Evolutionary conservation across 2,329 filamentous ascomycete species (phyloP).

Genomic region (Colletotrichum australisinense): DNA sequence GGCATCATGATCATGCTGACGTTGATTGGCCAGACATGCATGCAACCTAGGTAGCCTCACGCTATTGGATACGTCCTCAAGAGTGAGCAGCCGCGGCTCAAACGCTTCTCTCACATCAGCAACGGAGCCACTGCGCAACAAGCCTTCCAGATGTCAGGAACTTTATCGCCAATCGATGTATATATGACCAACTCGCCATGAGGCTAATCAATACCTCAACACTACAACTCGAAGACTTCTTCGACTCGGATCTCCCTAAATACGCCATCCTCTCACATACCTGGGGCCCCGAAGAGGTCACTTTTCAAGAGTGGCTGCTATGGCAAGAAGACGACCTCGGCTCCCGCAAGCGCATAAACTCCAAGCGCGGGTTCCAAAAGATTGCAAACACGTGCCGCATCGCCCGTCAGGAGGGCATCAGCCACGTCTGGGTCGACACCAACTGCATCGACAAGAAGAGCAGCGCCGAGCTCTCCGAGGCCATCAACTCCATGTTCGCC

Average conservation of each 20-base stretch:
- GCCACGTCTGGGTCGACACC: constrained; percentile 33
- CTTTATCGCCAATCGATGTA: no score
- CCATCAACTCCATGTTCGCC: constrained; percentile 33
- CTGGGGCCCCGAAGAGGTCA: constrained; percentile 43
- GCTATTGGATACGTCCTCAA: background rate
- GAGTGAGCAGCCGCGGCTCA: background rate
- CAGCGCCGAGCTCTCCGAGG: constrained; percentile 26
- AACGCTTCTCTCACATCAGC: background rate
- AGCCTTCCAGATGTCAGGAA: no score
- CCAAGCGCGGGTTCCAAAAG: constrained; percentile 38
- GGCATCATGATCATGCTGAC: background rate
- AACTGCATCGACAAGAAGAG: constrained; percentile 36
- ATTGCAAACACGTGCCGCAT: constrained; percentile 36
- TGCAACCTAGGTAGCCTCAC: background rate
- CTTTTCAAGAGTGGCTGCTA: constrained; percentile 36
- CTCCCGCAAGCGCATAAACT: background rate
- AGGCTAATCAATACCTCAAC: constrained; percentile 11
- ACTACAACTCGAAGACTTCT: background rate
- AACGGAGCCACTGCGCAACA: background rate
- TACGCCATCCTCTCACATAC: constrained; percentile 48
- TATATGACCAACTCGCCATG: background rate
- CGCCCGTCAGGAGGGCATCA: constrained; percentile 18
- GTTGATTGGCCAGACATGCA: background rate
- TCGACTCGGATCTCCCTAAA: constrained; percentile 37
- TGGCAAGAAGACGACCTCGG: background rate